Conservation (phyloP, 129 eudicot species). For the Artemisia argyi region DNA sequence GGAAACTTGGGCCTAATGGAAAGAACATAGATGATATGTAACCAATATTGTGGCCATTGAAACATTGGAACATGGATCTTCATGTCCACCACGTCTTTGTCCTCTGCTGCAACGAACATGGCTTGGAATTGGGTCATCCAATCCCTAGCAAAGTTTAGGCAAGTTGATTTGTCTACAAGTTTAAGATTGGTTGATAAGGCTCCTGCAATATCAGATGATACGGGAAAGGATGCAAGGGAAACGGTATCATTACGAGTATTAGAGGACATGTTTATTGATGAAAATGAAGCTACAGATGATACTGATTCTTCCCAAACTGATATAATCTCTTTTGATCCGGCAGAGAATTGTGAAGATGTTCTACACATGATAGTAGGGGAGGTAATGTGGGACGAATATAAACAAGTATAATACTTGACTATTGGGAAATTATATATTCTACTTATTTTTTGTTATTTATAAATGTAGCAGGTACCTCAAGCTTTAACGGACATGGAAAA, state of each 20-base stretch:
- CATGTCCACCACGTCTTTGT: constrained; percentile 14
- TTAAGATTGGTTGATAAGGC: constrained; percentile 48
- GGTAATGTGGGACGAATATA: constrained; percentile 31
- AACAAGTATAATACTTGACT: background rate
- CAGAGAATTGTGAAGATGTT: constrained; percentile 52
- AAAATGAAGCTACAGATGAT: constrained; percentile 22
- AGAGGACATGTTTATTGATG: constrained; percentile 41
- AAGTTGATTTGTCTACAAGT: constrained; percentile 29
- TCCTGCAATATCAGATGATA: constrained; percentile 44
- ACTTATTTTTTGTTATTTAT: background rate
- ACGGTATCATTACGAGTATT: constrained; percentile 49
- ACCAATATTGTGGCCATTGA: constrained; percentile 15
- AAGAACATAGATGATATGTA: constrained; percentile 5
- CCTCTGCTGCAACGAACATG: constrained; percentile 18
- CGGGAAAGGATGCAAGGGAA: constrained; percentile 62
- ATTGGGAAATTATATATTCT: background rate
- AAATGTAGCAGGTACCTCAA: constrained; percentile 46
- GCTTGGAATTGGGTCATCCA: constrained; percentile 43
- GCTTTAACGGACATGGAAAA: constrained; percentile 36
- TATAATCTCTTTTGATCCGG: constrained; percentile 41
- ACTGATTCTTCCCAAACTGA: constrained; percentile 14
- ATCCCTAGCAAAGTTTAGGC: constrained; percentile 24
- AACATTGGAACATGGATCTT: constrained; percentile 18
- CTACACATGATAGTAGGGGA: constrained; percentile 38
- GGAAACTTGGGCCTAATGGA: constrained; percentile 4